Base-by-base conservation (phyloP, 768 basidiomycete species). In the Trametes gibbosa region DNA sequence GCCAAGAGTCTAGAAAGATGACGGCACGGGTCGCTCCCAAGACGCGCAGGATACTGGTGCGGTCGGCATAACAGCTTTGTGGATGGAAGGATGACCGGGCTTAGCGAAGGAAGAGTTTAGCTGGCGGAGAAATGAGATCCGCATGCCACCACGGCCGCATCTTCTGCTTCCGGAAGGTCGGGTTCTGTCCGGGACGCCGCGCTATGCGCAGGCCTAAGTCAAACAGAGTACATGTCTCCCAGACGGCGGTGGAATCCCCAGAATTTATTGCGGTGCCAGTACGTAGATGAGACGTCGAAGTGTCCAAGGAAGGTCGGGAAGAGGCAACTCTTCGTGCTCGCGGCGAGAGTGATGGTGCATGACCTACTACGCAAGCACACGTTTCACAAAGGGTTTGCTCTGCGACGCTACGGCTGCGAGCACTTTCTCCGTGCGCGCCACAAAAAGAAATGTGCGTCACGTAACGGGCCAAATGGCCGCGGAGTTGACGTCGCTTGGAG, bases 121-220 rank as follows among this genome's bases (percentile, higher is more conserved):
- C 47, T 25, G 39, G 37, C 49, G 55, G 35, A 41, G 37, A 56
- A 39, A 56, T 49, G 55, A 41, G 47, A 49, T 49, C 34, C 47
- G 55, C 47, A 29, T 29, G 54, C 41, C 29, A 5, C 46, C 7
- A 27, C 7, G 25, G 8, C 19, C 25, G 25, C 47, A 24, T 17
- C 14, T 37, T 24, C 55, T 35, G 47, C 46, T 47, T 29, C 47
- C 23, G 39, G 45, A 41, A 29, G 39, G 45, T 13, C 25, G 39
- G 14, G 27, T 19, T 37, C 32, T 35, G 46, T 19, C 13, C 45
- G 35, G 25, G 52, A 41, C 40, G 49, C 23, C n/a, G n/a, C 39
- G 35, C 41, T 50, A 50, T 50, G 57, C 42, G 53, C 23, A 53
- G 53, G 41, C 16, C 60, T 56, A 56, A 19, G 54, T 61, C 60